phyloP scores from a whole-genome alignment of 2,329 filamentous ascomycete species.

The Dissoconium aciculare region DNA sequence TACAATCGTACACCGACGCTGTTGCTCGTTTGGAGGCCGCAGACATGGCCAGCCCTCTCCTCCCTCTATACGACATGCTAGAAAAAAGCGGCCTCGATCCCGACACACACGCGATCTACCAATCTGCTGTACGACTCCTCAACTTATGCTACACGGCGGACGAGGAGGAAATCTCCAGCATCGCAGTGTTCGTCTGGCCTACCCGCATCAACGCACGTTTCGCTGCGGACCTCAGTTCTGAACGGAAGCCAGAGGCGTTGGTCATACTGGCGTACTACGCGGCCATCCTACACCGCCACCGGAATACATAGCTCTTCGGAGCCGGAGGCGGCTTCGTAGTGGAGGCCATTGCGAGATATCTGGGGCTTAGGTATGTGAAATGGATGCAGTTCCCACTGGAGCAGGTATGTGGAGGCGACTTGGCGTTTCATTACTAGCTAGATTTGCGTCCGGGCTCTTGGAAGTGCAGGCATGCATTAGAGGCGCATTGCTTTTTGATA shows the following conservation, averaged over 20 bases:
- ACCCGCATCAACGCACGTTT: not conserved
- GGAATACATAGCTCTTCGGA: not conserved
- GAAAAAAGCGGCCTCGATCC: not conserved
- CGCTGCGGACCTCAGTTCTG: not conserved
- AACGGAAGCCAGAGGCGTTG: not conserved
- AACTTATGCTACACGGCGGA: not conserved
- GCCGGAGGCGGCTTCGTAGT: not conserved
- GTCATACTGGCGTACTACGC: not conserved
- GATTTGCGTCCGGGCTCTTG: too few relatives aligned
- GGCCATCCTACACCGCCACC: not conserved
- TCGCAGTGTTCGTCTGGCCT: not conserved
- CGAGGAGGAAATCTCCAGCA: not conserved
- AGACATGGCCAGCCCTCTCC: not conserved
- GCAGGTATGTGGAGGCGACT: too few relatives aligned
- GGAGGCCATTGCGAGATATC: not conserved
- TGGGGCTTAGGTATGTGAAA: not conserved
- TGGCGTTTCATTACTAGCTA: too few relatives aligned
- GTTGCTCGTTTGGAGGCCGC: not conserved
- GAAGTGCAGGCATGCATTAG: too few relatives aligned
- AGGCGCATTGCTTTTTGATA: too few relatives aligned
- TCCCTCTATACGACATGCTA: not conserved
- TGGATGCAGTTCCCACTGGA: not conserved
- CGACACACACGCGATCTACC: not conserved
- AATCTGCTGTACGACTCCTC: not conserved
- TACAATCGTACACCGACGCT: not conserved